phyloP scores from a whole-genome alignment of 2,329 filamentous ascomycete genomes.

The Verticillium isaacii region DNA sequence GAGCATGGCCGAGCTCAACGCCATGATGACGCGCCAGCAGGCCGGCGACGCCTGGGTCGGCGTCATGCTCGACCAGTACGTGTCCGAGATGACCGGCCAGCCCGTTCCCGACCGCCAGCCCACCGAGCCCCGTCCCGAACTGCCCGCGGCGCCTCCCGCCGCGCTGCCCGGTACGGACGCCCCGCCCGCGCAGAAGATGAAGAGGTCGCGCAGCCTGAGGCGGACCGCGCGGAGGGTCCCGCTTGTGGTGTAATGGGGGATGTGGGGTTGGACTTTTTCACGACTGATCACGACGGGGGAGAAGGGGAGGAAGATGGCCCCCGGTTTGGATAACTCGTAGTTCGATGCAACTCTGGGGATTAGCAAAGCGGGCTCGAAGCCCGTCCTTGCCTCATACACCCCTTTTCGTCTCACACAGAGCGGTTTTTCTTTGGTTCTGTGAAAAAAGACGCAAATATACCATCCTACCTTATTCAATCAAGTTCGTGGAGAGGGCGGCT shows the following conservation, averaged over 20 bases:
- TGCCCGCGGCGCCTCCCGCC: not conserved
- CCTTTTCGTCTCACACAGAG: not conserved
- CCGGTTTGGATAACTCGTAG: not conserved
- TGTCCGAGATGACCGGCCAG: slow-evolving; percentile 1
- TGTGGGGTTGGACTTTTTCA: not conserved
- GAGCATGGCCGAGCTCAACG: not conserved
- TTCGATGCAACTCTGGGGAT: not conserved
- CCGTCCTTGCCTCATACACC: not conserved
- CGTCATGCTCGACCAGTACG: slow-evolving; percentile 3
- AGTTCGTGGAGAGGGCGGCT: not conserved
- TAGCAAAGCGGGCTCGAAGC: not conserved
- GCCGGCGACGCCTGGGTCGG: not conserved
- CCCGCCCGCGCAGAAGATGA: not conserved
- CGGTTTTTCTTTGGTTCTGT: not conserved
- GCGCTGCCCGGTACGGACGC: not conserved
- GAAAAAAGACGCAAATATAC: not conserved
- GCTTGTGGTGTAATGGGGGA: not conserved
- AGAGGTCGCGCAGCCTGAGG: not conserved
- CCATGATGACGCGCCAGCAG: not conserved
- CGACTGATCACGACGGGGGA: not conserved
- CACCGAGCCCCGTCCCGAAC: not conserved
- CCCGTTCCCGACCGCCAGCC: not conserved
- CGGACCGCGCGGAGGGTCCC: not conserved
- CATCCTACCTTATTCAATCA: not conserved
- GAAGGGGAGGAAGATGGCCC: not conserved